phyloP scores from a whole-genome alignment of 2,329 filamentous ascomycete species.

The Trichophyton mentagrophytes region DNA sequence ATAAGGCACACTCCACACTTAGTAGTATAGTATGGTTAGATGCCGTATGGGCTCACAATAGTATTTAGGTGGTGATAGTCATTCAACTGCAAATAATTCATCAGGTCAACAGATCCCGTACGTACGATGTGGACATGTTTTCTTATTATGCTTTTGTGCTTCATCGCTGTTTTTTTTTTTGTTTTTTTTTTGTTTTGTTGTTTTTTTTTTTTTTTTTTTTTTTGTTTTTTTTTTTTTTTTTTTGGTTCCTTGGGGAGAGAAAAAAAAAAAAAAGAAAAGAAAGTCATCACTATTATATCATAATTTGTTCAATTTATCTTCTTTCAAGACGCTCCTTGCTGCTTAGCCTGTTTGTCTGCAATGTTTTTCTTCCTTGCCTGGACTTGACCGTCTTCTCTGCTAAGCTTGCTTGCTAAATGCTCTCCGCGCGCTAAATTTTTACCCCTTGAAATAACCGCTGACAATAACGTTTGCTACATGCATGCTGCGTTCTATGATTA shows the following conservation, averaged over 20 bases:
- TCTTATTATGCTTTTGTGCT: too few relatives aligned
- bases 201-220: background rate
- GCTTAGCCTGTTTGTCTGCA: background rate
- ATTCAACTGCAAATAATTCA: too few relatives aligned
- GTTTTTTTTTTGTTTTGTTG: background rate
- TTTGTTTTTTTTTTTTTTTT: background rate
- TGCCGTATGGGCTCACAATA: too few relatives aligned
- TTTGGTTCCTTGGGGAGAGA: background rate
- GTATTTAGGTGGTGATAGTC: too few relatives aligned
- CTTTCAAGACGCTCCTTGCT: background rate
- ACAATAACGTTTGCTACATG: background rate
- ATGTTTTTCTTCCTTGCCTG: background rate
- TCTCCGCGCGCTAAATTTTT: background rate
- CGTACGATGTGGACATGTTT: too few relatives aligned
- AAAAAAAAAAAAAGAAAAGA: background rate
- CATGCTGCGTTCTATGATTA: background rate
- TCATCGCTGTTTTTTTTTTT: background rate
- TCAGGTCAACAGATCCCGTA: too few relatives aligned
- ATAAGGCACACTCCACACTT: too few relatives aligned
- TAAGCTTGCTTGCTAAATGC: background rate
- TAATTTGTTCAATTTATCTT: background rate
- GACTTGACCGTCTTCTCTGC: background rate
- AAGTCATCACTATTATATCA: constrained; percentile 1
- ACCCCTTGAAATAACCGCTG: background rate
- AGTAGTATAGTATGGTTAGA: too few relatives aligned